Base-by-base conservation (phyloP, 306 rosid species). In the Boehmeria nivea region DNA sequence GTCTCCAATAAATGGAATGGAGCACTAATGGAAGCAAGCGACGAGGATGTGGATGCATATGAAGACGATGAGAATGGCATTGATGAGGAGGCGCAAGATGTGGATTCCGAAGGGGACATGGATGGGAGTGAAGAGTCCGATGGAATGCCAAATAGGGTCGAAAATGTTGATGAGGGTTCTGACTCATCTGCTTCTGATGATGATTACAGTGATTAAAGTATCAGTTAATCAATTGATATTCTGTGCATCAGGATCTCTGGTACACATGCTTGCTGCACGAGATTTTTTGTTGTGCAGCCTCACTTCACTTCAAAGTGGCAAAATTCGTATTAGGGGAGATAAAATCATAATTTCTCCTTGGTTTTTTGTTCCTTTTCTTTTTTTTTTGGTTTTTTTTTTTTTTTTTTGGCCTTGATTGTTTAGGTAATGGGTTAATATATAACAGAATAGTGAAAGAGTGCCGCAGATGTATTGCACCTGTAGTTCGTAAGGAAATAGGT, bases 41-140 rank as follows among this genome's bases (percentile, higher is more conserved):
- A 93, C 37, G 96, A 85, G 18, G 91, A 91, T 15, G 89, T 51
- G 61, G 94, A 81, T 65, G 87, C 79, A 56, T 93, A 77, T 60
- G 96, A 91, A 67, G 94, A 84, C 43, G 95, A 77, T 51, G 88
- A 75, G 47, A 87, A 73, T 56, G 89, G 60, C 54, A 38, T 70
- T 16, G 36, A 31, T 10, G 91, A 74, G 67, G 97, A 78, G 67
- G 82, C 43, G 1, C 86, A 73, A 51, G 88, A 79, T 21, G 90
- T 80, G 52, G 95, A 83, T 65, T 79, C 79, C 0, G 96, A 83
- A 21, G 90, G 65, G 25, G 98, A 79, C 43, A 63, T 62, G 43
- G 85, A 75, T 55, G 53, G 76, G 76, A 87, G 89, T 51, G 93
- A 75, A 33, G 95, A 79, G 42, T 93, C 88, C 13, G 95, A 87